Base-by-base conservation (phyloP, 2,329 filamentous ascomycete species). In the Mycocentrospora acerina region DNA sequence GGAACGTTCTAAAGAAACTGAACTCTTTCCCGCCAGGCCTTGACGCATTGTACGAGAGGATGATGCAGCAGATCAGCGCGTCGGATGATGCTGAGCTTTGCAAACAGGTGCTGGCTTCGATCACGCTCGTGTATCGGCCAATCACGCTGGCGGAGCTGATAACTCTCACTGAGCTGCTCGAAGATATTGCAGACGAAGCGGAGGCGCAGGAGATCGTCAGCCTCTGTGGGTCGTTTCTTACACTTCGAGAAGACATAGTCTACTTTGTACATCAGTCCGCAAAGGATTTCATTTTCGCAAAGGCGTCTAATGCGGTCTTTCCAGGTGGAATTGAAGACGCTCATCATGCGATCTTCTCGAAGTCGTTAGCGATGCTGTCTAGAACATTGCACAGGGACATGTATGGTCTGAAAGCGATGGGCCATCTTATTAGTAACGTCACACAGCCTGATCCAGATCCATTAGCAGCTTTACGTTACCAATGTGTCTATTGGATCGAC, bases 211-310 rank as follows among this genome's bases (percentile, higher is more conserved):
- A 65, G 4, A 48, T 71, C 7, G 51, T 74, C 9, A 24, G 41
- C 2, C n/a, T 42, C 3, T 75, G 68, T 42, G 66, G 69, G 13
- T 75, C 67, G 11, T 46, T 50, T 14, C 43, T 51, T 32, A 51
- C 42, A 11, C n/a, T 52, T 2, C 42, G 38, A 32, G 26, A 43
- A 6, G 35, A 43, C 15, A 42, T 22, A 11, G 26, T 51, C 25
- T 53, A 48, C 42, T 46, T 72, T 42, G 58, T 74, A 1, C 70
- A 75, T 41, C 64, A 71, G 37, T 74, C 71, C 0, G 72, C 69
- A 0, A 70, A 72, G 40, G 71, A 75, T 11, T 71, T 59, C 43
- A 39, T 76, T 1, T 17, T 45, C 5, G 22, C 51, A 17, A 39
- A 55, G 9, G 51, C 43, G 26, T 36, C 30, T 4, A 7, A 42